phyloP scores from a whole-genome alignment of 805 yeast genomes.

The Ogataea kodamae region DNA sequence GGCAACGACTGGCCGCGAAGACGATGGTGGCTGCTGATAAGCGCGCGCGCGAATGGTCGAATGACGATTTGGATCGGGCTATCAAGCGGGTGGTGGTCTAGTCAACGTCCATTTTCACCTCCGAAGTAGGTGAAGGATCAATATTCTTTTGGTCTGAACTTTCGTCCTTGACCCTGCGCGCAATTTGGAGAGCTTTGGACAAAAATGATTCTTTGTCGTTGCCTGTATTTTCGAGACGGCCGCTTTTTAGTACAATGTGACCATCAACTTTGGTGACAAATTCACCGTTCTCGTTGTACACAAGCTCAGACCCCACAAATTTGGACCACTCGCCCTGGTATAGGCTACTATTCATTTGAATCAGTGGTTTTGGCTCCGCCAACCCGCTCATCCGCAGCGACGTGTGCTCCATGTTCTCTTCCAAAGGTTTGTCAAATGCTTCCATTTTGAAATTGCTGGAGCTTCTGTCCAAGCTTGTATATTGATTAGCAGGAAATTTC shows the following conservation, averaged over 20 bases:
- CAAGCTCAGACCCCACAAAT: slow-evolving; percentile 69
- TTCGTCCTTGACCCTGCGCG: slow-evolving; percentile 12
- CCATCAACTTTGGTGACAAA: slow-evolving; percentile 30
- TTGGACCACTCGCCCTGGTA: slow-evolving; percentile 76
- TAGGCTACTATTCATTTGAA: slow-evolving; percentile 54
- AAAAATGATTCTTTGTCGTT: slow-evolving; percentile 24
- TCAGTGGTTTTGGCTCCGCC: slow-evolving; percentile 50
- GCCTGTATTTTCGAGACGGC: slow-evolving; percentile 26
- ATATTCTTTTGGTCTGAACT: no score
- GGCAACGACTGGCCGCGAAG: slow-evolving; percentile 46
- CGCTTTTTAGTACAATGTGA: slow-evolving; percentile 30
- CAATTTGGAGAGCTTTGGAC: slow-evolving; percentile 24
- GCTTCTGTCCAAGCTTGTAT: slow-evolving; percentile 16
- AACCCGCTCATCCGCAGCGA: slow-evolving; percentile 52
- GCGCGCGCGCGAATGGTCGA: slow-evolving; percentile 61
- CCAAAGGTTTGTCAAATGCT: slow-evolving; percentile 11
- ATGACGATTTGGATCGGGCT: slow-evolving; percentile 43
- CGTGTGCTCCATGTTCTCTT: slow-evolving; percentile 6
- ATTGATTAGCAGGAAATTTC: slow-evolving; percentile 42
- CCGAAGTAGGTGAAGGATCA: no score
- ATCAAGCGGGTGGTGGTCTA: slow-evolving; percentile 40
- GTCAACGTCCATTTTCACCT: slow-evolving; percentile 11
- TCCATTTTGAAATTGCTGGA: slow-evolving; percentile 11
- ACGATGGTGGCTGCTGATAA: slow-evolving; percentile 43
- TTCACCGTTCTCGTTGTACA: slow-evolving; percentile 36